Evolutionary conservation across 768 basidiomycete genomes (phyloP).

Genomic region (Udeniomyces megalosporus): DNA sequence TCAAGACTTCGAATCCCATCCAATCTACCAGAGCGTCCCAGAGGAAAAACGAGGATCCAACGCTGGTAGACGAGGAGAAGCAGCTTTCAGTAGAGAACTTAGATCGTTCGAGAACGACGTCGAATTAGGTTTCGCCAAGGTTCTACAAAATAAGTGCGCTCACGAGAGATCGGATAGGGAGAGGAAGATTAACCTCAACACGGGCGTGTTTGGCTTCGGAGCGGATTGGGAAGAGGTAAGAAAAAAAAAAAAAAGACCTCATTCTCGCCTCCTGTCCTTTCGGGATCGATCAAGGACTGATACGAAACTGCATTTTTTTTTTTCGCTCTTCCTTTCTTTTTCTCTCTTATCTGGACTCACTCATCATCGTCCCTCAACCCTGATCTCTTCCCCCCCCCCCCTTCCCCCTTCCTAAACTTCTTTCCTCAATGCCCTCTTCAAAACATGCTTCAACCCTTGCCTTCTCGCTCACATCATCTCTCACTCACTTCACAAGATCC

Average conservation of each 20-base stretch:
- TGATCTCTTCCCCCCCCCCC: too few species aligned
- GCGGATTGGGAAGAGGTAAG: conserved; percentile 83
- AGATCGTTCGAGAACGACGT: conserved; percentile 59
- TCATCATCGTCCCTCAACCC: too few species aligned
- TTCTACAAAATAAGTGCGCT: conserved; percentile 54
- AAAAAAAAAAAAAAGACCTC: conserved; percentile 20
- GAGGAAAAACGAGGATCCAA: conserved; percentile 18
- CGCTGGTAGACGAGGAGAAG: too few species aligned
- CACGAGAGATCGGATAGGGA: conserved; percentile 49
- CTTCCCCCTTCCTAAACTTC: too few species aligned
- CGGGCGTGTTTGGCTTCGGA: conserved; percentile 79
- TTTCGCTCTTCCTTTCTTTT: background rate
- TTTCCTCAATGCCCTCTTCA: too few species aligned
- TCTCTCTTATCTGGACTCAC: background rate
- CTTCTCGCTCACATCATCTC: too few species aligned
- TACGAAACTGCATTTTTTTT: background rate
- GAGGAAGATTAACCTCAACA: conserved; percentile 53
- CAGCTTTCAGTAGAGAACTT: conserved; percentile 28
- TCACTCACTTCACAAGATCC: too few species aligned
- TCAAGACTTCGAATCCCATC: conserved; percentile 58
- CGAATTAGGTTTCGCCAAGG: conserved; percentile 57
- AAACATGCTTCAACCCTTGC: too few species aligned
- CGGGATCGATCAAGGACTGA: too few species aligned
- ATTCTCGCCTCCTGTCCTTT: background rate
- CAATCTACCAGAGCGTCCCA: conserved; percentile 40